phyloP scores from a whole-genome alignment of 164 flowering plant species.

The Annona squamosa region DNA sequence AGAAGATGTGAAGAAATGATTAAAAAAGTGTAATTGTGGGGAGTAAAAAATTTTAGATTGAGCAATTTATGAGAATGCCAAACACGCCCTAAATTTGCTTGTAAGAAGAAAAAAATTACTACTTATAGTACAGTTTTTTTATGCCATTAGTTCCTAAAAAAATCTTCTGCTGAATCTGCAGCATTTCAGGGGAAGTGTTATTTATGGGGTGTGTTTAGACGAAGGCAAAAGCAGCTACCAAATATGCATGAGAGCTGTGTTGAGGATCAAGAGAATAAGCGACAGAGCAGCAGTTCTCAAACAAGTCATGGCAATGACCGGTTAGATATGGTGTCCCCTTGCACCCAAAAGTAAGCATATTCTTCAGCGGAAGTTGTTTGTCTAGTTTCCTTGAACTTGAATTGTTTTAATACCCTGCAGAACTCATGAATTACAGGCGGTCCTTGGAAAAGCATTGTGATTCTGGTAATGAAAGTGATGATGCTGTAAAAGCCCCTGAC shows the following conservation, averaged over 20 bases:
- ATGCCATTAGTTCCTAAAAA: background rate
- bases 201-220: slow-evolving; percentile 34
- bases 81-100: background rate
- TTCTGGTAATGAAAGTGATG: background rate
- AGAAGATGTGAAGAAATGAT: background rate
- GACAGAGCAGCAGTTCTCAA: background rate
- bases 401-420: background rate
- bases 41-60: background rate
- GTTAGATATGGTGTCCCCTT: background rate
- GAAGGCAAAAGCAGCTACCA: slow-evolving; percentile 7
- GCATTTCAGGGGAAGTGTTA: slow-evolving; percentile 24
- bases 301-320: background rate
- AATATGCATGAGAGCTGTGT: background rate
- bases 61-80: background rate
- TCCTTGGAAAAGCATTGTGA: background rate
- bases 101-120: too few species aligned
- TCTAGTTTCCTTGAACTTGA: background rate
- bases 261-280: background rate
- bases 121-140: background rate
- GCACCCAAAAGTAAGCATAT: too few species aligned
- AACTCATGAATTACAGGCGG: background rate
- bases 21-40: background rate
- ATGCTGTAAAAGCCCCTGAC: background rate
- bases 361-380: background rate
- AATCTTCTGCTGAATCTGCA: slow-evolving; percentile 9